phyloP scores from a whole-genome alignment of 345 rosid genomes.

The Rhodamnia argentea region DNA sequence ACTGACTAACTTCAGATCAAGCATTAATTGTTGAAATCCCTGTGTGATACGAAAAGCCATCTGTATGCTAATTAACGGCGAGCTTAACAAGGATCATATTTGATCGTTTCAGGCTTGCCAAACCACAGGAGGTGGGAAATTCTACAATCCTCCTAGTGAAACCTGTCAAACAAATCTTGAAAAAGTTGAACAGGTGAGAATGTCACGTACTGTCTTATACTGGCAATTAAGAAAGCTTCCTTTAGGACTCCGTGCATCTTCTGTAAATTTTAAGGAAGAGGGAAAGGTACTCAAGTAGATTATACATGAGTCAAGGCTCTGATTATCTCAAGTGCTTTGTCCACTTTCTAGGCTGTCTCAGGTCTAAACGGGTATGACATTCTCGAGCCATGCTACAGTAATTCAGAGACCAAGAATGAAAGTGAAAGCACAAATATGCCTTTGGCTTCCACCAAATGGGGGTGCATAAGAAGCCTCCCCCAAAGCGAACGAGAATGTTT shows the following conservation, averaged over 20 bases:
- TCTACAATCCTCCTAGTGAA: neutral
- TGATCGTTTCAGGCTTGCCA: slow-evolving; percentile 14
- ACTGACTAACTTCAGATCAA: neutral
- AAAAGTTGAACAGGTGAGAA: slow-evolving; percentile 19
- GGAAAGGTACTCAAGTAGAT: neutral
- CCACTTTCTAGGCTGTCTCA: slow-evolving; percentile 10
- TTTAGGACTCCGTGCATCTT: neutral
- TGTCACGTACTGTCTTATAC: neutral
- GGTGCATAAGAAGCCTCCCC: neutral
- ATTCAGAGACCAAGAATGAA: slow-evolving; percentile 1
- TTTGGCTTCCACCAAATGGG: neutral
- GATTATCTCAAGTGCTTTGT: neutral
- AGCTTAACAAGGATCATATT: neutral
- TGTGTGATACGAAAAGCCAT: neutral
- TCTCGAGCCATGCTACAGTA: slow-evolving; percentile 39
- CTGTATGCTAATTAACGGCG: neutral
- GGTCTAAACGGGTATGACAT: slow-evolving; percentile 34
- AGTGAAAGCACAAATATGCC: neutral
- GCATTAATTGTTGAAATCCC: neutral
- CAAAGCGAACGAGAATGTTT: neutral
- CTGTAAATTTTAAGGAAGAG: neutral
- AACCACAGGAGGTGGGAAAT: slow-evolving; percentile 23
- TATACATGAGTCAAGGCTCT: neutral
- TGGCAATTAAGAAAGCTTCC: neutral
- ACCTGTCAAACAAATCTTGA: slow-evolving; percentile 2